phyloP scores from a whole-genome alignment of 2,329 filamentous ascomycete species.

The Fusarium torulosum region DNA sequence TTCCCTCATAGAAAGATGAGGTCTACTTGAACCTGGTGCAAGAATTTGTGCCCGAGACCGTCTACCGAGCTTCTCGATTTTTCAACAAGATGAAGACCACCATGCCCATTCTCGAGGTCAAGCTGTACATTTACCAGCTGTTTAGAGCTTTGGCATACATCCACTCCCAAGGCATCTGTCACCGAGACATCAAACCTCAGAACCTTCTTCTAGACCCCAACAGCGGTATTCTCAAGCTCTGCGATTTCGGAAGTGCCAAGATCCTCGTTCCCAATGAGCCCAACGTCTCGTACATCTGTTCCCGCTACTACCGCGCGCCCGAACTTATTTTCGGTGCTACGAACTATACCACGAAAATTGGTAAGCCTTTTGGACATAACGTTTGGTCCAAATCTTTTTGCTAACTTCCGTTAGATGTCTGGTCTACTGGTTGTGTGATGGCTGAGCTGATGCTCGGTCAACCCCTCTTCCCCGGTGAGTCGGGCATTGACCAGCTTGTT shows the following conservation, averaged over 20 bases:
- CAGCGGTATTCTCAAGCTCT: constrained; percentile 94
- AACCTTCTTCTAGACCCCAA: constrained; percentile 93
- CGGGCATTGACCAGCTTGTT: constrained; percentile 96
- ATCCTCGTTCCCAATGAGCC: constrained; percentile 98
- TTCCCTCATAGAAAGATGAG: constrained; percentile 82
- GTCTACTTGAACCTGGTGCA: constrained; percentile 98
- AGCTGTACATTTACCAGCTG: constrained; percentile 99
- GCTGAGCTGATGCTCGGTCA: constrained; percentile 99
- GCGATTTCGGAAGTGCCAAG: constrained; percentile 99
- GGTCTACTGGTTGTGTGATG: constrained; percentile 99
- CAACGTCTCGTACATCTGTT: constrained; percentile 99
- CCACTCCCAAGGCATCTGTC: constrained; percentile 98
- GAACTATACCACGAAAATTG: constrained; percentile 99
- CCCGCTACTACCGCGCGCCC: constrained; percentile 96
- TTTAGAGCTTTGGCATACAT: constrained; percentile 99
- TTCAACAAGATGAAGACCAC: constrained; percentile 99
- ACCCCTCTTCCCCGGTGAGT: constrained; percentile 97
- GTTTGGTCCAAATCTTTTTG: background rate
- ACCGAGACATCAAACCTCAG: constrained; percentile 99
- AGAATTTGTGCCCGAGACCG: constrained; percentile 97
- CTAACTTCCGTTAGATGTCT: constrained; percentile 83
- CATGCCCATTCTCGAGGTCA: constrained; percentile 98
- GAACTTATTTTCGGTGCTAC: constrained; percentile 99
- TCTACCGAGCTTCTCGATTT: constrained; percentile 97
- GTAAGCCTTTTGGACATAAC: constrained; percentile 66